Evolutionary conservation across 768 basidiomycete species (phyloP), one percentile per base, ranked within the genome.

Genomic region (Lyophyllum shimeji): DNA sequence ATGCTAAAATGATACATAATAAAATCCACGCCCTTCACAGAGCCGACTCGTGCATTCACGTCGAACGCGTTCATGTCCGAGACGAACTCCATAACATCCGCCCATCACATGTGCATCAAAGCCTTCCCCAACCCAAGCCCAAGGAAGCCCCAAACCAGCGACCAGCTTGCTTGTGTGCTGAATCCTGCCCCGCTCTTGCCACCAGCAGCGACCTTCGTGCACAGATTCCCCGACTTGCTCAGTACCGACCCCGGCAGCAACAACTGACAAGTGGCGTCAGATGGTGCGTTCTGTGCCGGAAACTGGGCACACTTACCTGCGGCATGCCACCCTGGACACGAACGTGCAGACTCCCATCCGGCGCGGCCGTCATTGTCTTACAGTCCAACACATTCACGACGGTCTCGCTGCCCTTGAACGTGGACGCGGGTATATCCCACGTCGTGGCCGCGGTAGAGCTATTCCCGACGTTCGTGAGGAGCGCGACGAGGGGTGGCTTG

Each of bases 361-460:
- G 63, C 52, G 71, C 74, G 7, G 76, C 73, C 1, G 58, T 60
- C 25, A 77, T 61, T 45, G 60, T 63, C 23, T 59, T 70, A 63
- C 85, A 87, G 7, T 76, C 79, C 27, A 86, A 60, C 24, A 82
- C 74, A 56, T 87, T 83, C 29, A 86, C 74, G 7, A 87, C 70
- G 29, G 50, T 64, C 60, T 80, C 75, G 50, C 72, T 69, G 0
- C 67, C 61, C 21, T 65, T 56, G 70, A 77, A 84, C 1, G 74
- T 45, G 11, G 64, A 60, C 33, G 60, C 61, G 15, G 68, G 72
- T 34, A 82, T 73, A 20, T 65, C 74, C 82, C 82, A 85, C 23
- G 57, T 66, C 23, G 69, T 65, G 9, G 61, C 52, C 4, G 66
- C 64, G 13, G 69, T 62, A n/a, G 71, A 70, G 45, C 64, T 57